Base-by-base conservation (phyloP, 2,329 filamentous ascomycete species). In the Aspergillus latus region DNA sequence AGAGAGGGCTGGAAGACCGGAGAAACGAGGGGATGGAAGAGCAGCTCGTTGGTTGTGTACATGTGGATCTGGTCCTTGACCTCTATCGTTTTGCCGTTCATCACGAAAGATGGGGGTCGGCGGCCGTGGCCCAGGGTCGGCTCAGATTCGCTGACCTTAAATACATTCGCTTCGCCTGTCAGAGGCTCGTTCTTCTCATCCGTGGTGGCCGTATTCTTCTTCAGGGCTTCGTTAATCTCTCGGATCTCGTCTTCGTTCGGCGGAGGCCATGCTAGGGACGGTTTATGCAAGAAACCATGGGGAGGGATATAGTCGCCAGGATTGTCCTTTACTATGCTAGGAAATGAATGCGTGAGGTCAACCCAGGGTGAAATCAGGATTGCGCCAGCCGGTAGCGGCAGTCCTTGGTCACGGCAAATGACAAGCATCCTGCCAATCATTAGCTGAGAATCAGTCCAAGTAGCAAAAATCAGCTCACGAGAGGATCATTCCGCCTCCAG, bases 321-420 rank as follows among this genome's bases (percentile, higher is more conserved):
- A 48, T 84, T 86, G 40, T 91, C 84, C 4, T 80, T 83, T 2
- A 84, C 82, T n/a, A 96, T 83, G 62, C 92, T 97, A 0, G 94
- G 94, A 61, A 97, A 97, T 0, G 92, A 97, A 70, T 97, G 93
- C 0, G 91, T 96, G 52, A 97, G 77, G 70, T 99, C 94, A 7
- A 93, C 92, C 94, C 94, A 99, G 0, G 94, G 94, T 49, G 91
- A 96, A 50, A 97, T 89, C 40, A 97, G 79, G 44, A 97, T 87
- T 4, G 89, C 92, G 1, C 94, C 94, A 1, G 94, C 92, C 0
- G 94, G 94, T 28, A 97, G 74, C 5, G 93, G 89, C 11, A 96
- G 78, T 0, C 87, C 88, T 69, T 89, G 88, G 68, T 97, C 92
- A 60, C 94, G 86, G 59, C 97, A 74, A 2, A 86, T 84, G 30